Percentiles rank a stretch among this genome's conserved stretches.
These are phyloP conservation scores for Botryosphaeria dothidea DNA, from an alignment of 2,329 filamentous ascomycete species.

Conservation along the genomic window DNA sequence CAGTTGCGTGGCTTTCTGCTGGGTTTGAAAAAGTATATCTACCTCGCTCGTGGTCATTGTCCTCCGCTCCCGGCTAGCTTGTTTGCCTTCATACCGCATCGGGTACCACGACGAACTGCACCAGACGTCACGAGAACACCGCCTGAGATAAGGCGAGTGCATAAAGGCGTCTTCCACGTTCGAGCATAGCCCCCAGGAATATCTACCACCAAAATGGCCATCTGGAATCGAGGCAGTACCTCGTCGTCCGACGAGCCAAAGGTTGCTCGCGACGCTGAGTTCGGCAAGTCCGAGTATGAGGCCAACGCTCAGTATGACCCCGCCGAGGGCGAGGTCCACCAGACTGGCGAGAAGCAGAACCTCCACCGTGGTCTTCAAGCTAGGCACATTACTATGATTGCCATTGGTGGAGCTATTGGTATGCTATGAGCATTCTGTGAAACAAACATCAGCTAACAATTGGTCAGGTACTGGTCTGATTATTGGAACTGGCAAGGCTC, in stretches of 20 bases:
- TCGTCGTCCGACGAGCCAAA: conserved; percentile 7
- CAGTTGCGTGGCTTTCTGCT: background rate
- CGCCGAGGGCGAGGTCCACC: conserved; percentile 6
- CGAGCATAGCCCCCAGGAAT: background rate
- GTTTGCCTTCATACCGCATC: background rate
- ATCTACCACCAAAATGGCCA: background rate
- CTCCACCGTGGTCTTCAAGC: conserved; percentile 56
- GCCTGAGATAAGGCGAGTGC: background rate
- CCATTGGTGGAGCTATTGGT: conserved; percentile 72
- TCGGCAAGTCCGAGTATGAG: conserved; percentile 14
- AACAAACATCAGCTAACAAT: background rate
- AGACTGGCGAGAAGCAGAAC: conserved; percentile 23
- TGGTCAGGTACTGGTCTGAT: conserved; percentile 64
- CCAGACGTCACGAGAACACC: conserved; percentile 5
- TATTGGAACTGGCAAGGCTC: conserved; percentile 61
- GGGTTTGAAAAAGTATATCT: conserved; percentile 6
- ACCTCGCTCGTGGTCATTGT: background rate
- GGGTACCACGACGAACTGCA: background rate
- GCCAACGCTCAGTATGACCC: conserved; percentile 1
- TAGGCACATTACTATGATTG: conserved; percentile 63
- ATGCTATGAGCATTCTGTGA: conserved; percentile 47
- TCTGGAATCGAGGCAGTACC: conserved; percentile 12
- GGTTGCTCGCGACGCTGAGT: background rate
- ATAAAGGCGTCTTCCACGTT: background rate
- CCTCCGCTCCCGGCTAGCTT: conserved; percentile 9